These are phyloP conservation scores for Phytophthora capsici DNA, from an alignment of 352 stramenopile genomes.

Conservation along the genomic window DNA sequence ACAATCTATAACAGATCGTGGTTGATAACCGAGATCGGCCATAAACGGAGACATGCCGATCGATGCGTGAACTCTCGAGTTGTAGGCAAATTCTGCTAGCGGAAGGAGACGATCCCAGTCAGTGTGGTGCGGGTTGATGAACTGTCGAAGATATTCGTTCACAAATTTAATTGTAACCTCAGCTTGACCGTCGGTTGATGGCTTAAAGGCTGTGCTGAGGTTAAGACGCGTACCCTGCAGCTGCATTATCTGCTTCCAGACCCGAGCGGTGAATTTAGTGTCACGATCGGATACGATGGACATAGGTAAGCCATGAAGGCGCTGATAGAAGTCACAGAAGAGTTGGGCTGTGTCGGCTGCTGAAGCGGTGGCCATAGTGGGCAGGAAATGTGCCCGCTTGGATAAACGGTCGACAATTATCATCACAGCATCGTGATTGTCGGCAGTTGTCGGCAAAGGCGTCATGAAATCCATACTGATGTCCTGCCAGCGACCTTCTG, in stretches of 20 bases:
- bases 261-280: too few species aligned
- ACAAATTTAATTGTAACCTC: conserved; percentile 1
- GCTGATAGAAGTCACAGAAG: background rate
- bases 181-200: background rate
- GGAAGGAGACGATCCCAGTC: background rate
- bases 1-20: background rate
- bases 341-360: background rate
- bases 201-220: background rate
- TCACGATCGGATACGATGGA: too few species aligned
- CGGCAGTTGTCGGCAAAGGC: background rate
- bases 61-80: background rate
- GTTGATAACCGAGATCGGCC: background rate
- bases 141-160: background rate
- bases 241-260: too few species aligned
- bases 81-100: background rate
- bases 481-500: background rate
- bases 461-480: conserved; percentile 8
- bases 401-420: conserved; percentile 20
- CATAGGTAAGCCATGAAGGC: background rate
- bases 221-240: background rate
- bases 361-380: background rate
- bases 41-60: conserved; percentile 4
- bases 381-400: conserved; percentile 16
- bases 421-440: conserved; percentile 7
- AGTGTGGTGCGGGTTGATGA: background rate